Base-by-base conservation (phyloP, 148 eudicot species). In the Chenopodium formosanum region DNA sequence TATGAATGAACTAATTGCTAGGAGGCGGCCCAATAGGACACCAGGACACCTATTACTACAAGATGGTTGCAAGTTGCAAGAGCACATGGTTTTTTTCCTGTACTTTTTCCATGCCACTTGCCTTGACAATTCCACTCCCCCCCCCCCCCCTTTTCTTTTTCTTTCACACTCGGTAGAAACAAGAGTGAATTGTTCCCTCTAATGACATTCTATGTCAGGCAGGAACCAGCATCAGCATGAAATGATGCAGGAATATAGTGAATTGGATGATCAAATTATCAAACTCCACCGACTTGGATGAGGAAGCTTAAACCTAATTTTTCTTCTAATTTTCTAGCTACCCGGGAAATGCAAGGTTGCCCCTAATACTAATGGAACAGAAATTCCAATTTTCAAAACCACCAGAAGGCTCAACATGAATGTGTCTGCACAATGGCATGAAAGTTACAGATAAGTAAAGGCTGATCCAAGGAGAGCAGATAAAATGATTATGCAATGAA, bases 41-140 rank as follows among this genome's bases (percentile, higher is more conserved):
- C 32, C 70, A 79, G 25, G 69, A 65, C 79, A n/a, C 44, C 73
- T 40, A 62, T 60, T 69, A 60, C 56, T 37, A 75, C 37, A 44
- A 70, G 70, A 70, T 77, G 46, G 23, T 31, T 66, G 72, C 83
- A 53, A 75, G 82, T 75, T 75, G 86, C 83, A 67, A 56, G 76
- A 52, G 74, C 75, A 81, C 75, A 53, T 52, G 83, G 56, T 67
- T 14, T 47, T 1, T 81, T 74, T 63, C 29, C 63, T 44, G 65
- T 64, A 50, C 7, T n/a, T 63, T 69, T 27, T 29, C 53, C 74
- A 69, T 53, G 25, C 52, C 66, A 56, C 62, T 56, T 56, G 62
- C 19, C 62, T 56, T 56, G 17, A 56, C 62, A 56, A 13, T 56
- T 17, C 17, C 17, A 4, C 22, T 56, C 62, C 6, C 63, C 27